Conservation (phyloP, 345 rosid species). For the Corchorus capsularis region DNA sequence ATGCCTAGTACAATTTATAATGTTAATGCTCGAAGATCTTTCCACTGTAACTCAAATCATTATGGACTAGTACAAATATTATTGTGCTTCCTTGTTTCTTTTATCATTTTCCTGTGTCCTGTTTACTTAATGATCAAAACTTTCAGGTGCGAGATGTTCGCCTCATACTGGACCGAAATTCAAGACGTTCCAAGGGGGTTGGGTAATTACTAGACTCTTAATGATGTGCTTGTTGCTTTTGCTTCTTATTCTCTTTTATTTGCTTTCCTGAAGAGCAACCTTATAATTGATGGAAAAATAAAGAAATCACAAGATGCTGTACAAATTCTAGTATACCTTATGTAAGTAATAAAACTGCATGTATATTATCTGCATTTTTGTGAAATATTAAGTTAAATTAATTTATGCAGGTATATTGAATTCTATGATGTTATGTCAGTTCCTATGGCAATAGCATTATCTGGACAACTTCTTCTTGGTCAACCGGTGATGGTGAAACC, state of each 20-base stretch:
- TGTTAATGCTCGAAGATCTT: background rate
- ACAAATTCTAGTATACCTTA: background rate
- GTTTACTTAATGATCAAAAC: constrained; percentile 20
- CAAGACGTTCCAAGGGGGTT: constrained; percentile 95
- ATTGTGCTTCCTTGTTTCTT: background rate
- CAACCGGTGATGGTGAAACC: constrained; percentile 98
- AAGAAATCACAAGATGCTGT: background rate
- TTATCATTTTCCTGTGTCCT: background rate
- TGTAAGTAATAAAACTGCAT: background rate
- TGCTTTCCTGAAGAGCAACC: too few species aligned
- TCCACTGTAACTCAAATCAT: background rate
- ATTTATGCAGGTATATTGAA: constrained; percentile 74
- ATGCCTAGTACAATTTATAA: background rate
- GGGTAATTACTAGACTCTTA: constrained; percentile 53
- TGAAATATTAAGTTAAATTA: constrained; percentile 5
- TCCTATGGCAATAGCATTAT: constrained; percentile 99
- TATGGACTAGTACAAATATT: background rate
- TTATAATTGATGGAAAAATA: background rate
- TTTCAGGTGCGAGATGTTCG: constrained; percentile 96
- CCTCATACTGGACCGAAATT: constrained; percentile 94
- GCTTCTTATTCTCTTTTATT: background rate
- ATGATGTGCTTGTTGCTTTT: background rate
- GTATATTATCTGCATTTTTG: background rate
- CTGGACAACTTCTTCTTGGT: constrained; percentile 97
- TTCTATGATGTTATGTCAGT: constrained; percentile 98